phyloP scores from a whole-genome alignment of 305 asterid genomes.

The Ilex paraguariensis region DNA sequence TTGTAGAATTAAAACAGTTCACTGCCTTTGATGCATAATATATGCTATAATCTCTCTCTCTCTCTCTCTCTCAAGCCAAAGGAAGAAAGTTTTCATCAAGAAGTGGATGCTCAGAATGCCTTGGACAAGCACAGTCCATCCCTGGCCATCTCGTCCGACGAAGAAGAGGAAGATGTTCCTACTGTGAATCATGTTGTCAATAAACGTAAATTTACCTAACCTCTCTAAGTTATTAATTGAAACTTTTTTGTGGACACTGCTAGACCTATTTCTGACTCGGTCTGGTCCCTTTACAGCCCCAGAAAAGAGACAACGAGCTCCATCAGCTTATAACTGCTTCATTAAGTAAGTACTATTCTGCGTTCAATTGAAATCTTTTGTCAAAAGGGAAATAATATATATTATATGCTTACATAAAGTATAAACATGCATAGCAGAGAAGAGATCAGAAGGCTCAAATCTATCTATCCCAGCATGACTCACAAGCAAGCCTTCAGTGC shows the following conservation, averaged over 20 bases:
- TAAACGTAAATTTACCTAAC: constrained; percentile 41
- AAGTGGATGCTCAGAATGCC: constrained; percentile 17
- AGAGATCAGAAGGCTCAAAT: constrained; percentile 80
- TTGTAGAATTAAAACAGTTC: too few species aligned
- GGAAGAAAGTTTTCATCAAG: constrained; percentile 20
- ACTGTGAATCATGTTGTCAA: constrained; percentile 31
- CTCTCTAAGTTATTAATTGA: not conserved
- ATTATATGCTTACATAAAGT: not conserved
- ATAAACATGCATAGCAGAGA: constrained; percentile 31
- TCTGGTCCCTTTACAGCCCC: constrained; percentile 47
- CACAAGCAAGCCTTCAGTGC: constrained; percentile 90
- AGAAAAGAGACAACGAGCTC: constrained; percentile 67
- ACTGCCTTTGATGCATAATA: too few species aligned
- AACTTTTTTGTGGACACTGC: not conserved
- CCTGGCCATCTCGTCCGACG: constrained; percentile 30
- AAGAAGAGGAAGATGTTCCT: constrained; percentile 28
- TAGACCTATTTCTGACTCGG: not conserved
- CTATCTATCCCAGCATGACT: constrained; percentile 51
- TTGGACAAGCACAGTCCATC: constrained; percentile 11
- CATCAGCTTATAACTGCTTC: constrained; percentile 79
- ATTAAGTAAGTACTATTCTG: constrained; percentile 41
- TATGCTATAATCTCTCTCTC: not conserved
- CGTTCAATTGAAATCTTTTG: too few species aligned
- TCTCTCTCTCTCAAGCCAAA: constrained; percentile 19
- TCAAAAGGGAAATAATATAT: too few species aligned